phyloP scores from a whole-genome alignment of 176 grass and related monocot species.

The Triticum monococcum region DNA sequence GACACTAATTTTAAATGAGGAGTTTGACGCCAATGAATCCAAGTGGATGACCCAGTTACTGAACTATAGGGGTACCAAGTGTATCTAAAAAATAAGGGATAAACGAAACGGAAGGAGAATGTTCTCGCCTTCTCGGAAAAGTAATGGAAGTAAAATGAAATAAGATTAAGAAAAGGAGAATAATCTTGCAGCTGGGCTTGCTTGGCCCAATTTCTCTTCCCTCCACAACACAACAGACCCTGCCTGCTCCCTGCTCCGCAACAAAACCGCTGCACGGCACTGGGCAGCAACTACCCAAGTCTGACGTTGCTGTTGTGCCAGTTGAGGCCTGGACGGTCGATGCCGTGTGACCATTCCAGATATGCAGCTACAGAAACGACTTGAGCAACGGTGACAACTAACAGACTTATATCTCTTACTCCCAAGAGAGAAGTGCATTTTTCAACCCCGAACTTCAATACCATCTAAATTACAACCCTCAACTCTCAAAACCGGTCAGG shows the following conservation, averaged over 20 bases:
- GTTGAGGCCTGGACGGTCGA: not conserved
- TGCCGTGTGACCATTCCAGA: not conserved
- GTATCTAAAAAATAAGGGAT: not conserved
- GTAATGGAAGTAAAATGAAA: not conserved
- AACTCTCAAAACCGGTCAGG: no score
- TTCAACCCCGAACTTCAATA: no score
- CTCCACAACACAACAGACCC: not conserved
- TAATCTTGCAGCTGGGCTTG: not conserved
- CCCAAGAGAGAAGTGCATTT: not conserved
- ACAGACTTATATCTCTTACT: not conserved
- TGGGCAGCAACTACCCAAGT: not conserved
- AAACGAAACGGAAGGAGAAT: not conserved
- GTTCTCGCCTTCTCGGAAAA: not conserved
- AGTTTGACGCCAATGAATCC: not conserved
- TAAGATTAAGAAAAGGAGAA: constrained; percentile 1
- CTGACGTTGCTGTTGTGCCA: not conserved
- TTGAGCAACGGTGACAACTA: not conserved
- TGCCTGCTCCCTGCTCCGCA: not conserved
- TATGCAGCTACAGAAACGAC: not conserved
- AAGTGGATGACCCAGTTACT: constrained; percentile 1
- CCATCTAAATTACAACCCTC: no score
- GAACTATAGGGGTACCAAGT: not conserved
- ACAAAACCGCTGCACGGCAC: not conserved
- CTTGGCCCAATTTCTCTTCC: not conserved
- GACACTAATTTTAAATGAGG: not conserved